Evolutionary conservation across 1,284 basidiomycete genomes (phyloP).

Genomic region (Termitomyces sp.): DNA sequence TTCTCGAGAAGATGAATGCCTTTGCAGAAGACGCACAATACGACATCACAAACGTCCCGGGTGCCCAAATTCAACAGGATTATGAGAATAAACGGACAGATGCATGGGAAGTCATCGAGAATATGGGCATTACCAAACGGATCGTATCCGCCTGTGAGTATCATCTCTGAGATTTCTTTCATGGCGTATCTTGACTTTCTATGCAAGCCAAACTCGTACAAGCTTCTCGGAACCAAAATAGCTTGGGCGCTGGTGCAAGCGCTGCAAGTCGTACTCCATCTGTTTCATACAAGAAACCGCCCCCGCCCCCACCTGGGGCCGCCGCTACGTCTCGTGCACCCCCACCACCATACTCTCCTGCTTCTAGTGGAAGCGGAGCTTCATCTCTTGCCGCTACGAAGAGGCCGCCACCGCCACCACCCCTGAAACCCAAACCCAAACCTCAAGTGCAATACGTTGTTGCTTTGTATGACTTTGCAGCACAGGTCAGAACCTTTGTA

Average conservation of each 20-base stretch:
- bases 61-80: constrained; percentile 70
- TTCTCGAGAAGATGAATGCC: constrained; percentile 87
- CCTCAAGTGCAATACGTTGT: constrained; percentile 73
- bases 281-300: constrained; percentile 42
- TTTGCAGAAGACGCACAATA: constrained; percentile 82
- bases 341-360: constrained; percentile 57
- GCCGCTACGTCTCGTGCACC: constrained; percentile 34
- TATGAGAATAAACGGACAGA: constrained; percentile 82
- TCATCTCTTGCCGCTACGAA: constrained; percentile 51
- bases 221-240: constrained; percentile 39
- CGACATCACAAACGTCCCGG: constrained; percentile 60
- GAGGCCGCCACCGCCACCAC: constrained; percentile 86
- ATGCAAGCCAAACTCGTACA: constrained; percentile 62
- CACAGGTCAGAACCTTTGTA: constrained; percentile 49
- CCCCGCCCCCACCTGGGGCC: constrained; percentile 38
- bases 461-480: constrained; percentile 93
- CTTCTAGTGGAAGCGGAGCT: constrained; percentile 28
- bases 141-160: constrained; percentile 77
- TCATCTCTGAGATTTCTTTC: neutral
- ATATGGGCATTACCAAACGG: constrained; percentile 74
- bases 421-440: constrained; percentile 80
- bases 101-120: constrained; percentile 72
- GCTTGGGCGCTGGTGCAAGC: constrained; percentile 39
- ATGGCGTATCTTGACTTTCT: constrained; percentile 2
- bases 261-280: constrained; percentile 37